phyloP scores from a whole-genome alignment of 768 basidiomycete species.

The Paxillus rubicundulus region DNA sequence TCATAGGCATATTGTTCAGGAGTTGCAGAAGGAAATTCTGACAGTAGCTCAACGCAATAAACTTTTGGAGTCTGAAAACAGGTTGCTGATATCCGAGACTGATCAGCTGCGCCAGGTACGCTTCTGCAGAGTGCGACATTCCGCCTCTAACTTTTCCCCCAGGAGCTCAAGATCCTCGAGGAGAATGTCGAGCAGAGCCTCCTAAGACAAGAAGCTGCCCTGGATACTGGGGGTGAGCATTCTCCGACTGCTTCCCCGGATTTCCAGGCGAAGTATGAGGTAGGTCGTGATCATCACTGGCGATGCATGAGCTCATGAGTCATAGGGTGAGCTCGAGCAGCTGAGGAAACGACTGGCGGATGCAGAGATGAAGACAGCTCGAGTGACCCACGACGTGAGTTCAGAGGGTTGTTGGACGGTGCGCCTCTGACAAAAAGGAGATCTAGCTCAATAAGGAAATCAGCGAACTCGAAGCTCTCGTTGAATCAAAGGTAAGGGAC shows the following conservation, averaged over 20 bases:
- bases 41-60: conserved; percentile 60
- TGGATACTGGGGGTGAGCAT: conserved; percentile 23
- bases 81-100: conserved; percentile 49
- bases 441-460: conserved; percentile 86
- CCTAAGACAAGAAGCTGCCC: conserved; percentile 46
- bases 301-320: neutral
- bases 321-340: conserved; percentile 65
- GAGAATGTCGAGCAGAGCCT: conserved; percentile 66
- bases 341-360: conserved; percentile 68
- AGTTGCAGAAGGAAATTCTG: conserved; percentile 80
- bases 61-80: conserved; percentile 76
- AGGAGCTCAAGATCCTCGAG: conserved; percentile 79
- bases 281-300: conserved; percentile 22
- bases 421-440: conserved; percentile 1
- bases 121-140: neutral
- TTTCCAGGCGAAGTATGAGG: conserved; percentile 53
- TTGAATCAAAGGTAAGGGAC: conserved; percentile 81
- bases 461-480: conserved; percentile 84
- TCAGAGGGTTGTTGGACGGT: neutral
- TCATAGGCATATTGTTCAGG: conserved; percentile 78
- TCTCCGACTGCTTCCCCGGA: conserved; percentile 24
- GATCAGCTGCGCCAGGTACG: conserved; percentile 72
- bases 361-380: conserved; percentile 71
- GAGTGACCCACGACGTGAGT: conserved; percentile 65
- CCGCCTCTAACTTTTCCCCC: conserved; percentile 1